Evolutionary conservation across 2,329 filamentous ascomycete species (phyloP).

Genomic region (Torrubiella hemipterigena): DNA sequence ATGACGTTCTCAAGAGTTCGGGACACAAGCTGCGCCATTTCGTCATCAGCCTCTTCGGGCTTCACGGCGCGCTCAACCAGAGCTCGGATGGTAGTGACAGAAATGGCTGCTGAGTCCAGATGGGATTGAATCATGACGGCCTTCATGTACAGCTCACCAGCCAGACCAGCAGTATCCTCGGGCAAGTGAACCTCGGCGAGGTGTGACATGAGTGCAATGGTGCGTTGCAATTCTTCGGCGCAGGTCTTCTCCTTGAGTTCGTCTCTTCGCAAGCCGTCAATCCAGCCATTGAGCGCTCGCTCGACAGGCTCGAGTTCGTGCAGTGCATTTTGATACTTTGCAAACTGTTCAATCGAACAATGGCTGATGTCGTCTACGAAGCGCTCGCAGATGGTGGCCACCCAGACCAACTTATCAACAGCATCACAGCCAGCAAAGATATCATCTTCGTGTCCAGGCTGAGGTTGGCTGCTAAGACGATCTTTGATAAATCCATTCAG

Average conservation of each 20-base stretch:
- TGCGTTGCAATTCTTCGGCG: slow-evolving; percentile 68
- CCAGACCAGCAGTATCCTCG: slow-evolving; percentile 57
- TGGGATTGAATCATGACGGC: slow-evolving; percentile 67
- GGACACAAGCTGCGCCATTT: slow-evolving; percentile 53
- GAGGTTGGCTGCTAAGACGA: slow-evolving; percentile 53
- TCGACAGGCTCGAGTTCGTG: slow-evolving; percentile 90
- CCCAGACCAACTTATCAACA: slow-evolving; percentile 75
- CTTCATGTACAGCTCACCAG: slow-evolving; percentile 69
- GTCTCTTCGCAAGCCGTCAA: slow-evolving; percentile 72
- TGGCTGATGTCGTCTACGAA: slow-evolving; percentile 71
- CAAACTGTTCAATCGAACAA: slow-evolving; percentile 69
- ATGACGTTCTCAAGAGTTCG: slow-evolving; percentile 62
- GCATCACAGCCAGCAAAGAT: slow-evolving; percentile 70
- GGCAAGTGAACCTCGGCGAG: slow-evolving; percentile 71
- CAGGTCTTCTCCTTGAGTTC: slow-evolving; percentile 79
- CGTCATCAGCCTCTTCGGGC: slow-evolving; percentile 39
- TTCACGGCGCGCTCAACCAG: slow-evolving; percentile 58
- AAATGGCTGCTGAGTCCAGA: slow-evolving; percentile 63
- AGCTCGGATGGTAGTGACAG: slow-evolving; percentile 48
- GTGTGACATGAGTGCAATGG: slow-evolving; percentile 78
- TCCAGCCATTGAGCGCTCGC: slow-evolving; percentile 75
- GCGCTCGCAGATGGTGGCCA: slow-evolving; percentile 70
- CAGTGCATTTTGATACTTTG: slow-evolving; percentile 63
- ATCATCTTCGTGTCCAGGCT: slow-evolving; percentile 64
- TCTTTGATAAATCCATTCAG: slow-evolving; percentile 71